These are phyloP conservation scores for Alloteropsis semialata DNA, from an alignment of 176 grass and related monocot genomes.

Conservation along the genomic window DNA sequence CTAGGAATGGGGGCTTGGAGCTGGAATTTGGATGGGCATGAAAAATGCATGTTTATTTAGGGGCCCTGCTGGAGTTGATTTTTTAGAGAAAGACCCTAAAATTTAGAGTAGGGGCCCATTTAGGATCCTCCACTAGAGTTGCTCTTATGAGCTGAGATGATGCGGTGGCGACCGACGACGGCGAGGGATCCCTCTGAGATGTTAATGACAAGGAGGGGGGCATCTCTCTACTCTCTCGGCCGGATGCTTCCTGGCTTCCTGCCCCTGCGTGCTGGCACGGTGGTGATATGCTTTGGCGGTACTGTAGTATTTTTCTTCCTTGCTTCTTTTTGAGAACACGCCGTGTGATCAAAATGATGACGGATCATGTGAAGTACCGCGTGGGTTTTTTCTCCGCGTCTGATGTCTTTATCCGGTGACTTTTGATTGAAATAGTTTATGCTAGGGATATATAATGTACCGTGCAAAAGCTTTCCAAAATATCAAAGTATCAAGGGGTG, in stretches of 20 bases:
- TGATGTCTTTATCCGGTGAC: background rate
- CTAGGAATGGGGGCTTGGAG: too few species aligned
- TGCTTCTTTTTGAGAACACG: conserved; percentile 7
- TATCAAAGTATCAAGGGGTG: background rate
- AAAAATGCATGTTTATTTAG: too few species aligned
- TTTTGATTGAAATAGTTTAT: background rate
- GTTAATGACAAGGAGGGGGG: conserved; percentile 4
- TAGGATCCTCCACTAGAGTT: too few species aligned
- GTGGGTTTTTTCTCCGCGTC: background rate
- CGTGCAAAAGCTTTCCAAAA: background rate
- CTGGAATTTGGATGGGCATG: too few species aligned
- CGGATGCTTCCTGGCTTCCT: background rate
- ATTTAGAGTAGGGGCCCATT: too few species aligned
- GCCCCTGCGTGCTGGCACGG: too few species aligned
- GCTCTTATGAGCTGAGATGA: background rate
- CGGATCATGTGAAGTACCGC: conserved; percentile 25
- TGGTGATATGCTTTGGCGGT: background rate
- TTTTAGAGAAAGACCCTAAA: too few species aligned
- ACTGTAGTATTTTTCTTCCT: background rate
- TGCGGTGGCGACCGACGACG: background rate
- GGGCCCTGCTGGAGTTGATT: too few species aligned
- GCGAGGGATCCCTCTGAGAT: conserved; percentile 14
- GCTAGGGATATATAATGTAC: background rate
- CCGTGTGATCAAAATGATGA: conserved; percentile 29
- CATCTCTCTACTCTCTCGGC: conserved; percentile 13